Conservation (phyloP, 345 rosid species). For the Heritiera fomes region DNA sequence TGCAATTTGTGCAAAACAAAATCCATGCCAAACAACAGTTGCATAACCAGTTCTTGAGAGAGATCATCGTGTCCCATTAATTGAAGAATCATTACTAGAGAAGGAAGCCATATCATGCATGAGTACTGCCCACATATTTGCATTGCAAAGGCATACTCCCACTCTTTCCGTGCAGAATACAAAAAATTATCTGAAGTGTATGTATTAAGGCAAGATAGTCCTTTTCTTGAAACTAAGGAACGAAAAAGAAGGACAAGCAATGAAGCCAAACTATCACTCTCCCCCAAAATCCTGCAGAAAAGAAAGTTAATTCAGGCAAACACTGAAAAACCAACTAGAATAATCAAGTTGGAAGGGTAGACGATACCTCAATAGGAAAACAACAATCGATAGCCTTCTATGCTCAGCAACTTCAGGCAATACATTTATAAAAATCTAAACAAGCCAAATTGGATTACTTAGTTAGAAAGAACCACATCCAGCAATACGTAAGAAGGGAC, state of each 20-base stretch:
- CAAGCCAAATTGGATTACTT: slow-evolving; percentile 15
- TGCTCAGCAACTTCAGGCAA: slow-evolving; percentile 79
- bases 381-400: slow-evolving; percentile 70
- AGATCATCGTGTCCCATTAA: slow-evolving; percentile 38
- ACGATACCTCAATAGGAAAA: slow-evolving; percentile 69
- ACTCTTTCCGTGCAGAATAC: slow-evolving; percentile 50
- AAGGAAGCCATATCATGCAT: slow-evolving; percentile 81
- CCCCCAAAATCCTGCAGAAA: slow-evolving; percentile 78
- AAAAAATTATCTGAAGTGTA: slow-evolving; percentile 35
- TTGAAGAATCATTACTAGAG: slow-evolving; percentile 63
- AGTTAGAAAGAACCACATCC: slow-evolving; percentile 7
- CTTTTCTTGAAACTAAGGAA: slow-evolving; percentile 61
- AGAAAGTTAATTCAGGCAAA: slow-evolving; percentile 22
- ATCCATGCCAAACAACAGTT: slow-evolving; percentile 56
- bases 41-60: slow-evolving; percentile 38
- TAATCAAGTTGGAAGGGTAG: slow-evolving; percentile 1
- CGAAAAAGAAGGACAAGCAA: slow-evolving; percentile 72
- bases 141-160: slow-evolving; percentile 82
- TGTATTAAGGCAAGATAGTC: slow-evolving; percentile 35
- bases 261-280: slow-evolving; percentile 70
- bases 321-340: slow-evolving; percentile 14
- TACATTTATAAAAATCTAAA: slow-evolving; percentile 75
- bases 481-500: not conserved
- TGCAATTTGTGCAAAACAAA: slow-evolving; percentile 67
- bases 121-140: slow-evolving; percentile 79